Conservation (phyloP, 2,329 filamentous ascomycete genomes). For the Periconia sp. region DNA sequence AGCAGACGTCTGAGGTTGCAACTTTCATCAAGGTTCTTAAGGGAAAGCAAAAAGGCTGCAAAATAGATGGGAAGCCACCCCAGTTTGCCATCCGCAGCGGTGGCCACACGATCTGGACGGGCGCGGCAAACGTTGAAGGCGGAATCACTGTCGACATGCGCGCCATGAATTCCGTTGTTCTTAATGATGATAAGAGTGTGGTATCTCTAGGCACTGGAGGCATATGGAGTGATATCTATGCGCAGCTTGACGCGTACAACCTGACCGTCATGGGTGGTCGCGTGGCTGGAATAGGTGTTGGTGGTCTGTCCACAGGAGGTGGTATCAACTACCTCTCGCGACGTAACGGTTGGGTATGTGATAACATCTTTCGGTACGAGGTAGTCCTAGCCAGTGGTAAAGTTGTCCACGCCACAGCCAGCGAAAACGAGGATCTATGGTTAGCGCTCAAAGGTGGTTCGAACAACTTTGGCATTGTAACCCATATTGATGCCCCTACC, state of each 20-base stretch:
- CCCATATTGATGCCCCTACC: too few species aligned
- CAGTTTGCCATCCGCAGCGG: constrained; percentile 31
- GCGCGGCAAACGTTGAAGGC: constrained; percentile 33
- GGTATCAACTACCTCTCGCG: constrained; percentile 38
- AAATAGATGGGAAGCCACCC: too few species aligned
- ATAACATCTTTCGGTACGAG: constrained; percentile 39
- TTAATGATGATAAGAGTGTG: constrained; percentile 17
- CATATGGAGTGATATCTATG: constrained; percentile 33
- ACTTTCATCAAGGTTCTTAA: constrained; percentile 4
- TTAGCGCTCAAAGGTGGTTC: constrained; percentile 40
- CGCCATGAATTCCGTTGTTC: constrained; percentile 23
- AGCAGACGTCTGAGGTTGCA: too few species aligned
- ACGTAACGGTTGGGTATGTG: constrained; percentile 34
- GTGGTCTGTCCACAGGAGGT: constrained; percentile 32
- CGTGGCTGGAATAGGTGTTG: constrained; percentile 29
- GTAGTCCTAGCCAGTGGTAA: constrained; percentile 41
- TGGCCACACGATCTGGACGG: constrained; percentile 30
- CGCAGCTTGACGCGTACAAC: constrained; percentile 26
- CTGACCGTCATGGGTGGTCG: constrained; percentile 32
- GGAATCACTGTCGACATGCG: constrained; percentile 36
- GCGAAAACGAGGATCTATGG: constrained; percentile 30
- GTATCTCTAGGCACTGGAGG: constrained; percentile 32
- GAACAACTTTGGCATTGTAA: constrained; percentile 46
- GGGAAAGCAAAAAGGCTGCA: too few species aligned
- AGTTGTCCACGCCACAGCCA: constrained; percentile 27